Evolutionary conservation across 192 early-diverging fungal species (phyloP), one percentile per base, ranked within the genome.

Genomic region (Gonapodya sp.): DNA sequence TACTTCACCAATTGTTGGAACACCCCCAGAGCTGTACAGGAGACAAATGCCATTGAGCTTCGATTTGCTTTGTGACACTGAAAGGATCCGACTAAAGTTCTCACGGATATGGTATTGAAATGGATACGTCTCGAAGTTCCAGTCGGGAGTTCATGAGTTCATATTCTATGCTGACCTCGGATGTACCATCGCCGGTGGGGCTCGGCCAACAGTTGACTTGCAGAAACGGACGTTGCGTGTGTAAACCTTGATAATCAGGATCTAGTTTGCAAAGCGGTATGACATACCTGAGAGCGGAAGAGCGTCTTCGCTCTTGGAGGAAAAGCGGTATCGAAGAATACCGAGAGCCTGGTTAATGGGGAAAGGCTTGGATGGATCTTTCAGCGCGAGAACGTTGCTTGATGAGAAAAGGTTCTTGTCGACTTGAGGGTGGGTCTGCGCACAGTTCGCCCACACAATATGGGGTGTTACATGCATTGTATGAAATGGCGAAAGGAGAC

Each of bases 141-240:
- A 97, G 90, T 73, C 88, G 86, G 31, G 90, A 84, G 79, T 89
- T 86, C 82, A 92, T 93, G 73, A 97, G 88, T 84, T 97, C 96
- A 82, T 97, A 99, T 84, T 99, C 97, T 79, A 98, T 96, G 81
- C 95, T 99, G 32, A 99, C 97, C 85, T 97, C 96, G 73, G 92
- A 92, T 0, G 91, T 89, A 0, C 97, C 96, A 84, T 88, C 92
- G 73, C 92, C 95, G 34, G 92, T 89, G 35, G 94, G 95, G 30
- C 95, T 94, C 31, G 97, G 96, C 97, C 97, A 99, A 89, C 97
- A 99, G 87, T 95, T 99, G 85, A 98, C 93, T n/a, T 94, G 36
- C 36, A 83, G 24, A 14, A 1, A 1, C 79, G 35, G 24, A 36
- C n/a, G n/a, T n/a, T n/a, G n/a, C n/a, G n/a, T n/a, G n/a, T n/a